A percentile compares a stretch with the other conserved stretches of the same genome.
Conservation (phyloP, 2,329 filamentous ascomycete species). For the Podosphaera leucotricha region DNA sequence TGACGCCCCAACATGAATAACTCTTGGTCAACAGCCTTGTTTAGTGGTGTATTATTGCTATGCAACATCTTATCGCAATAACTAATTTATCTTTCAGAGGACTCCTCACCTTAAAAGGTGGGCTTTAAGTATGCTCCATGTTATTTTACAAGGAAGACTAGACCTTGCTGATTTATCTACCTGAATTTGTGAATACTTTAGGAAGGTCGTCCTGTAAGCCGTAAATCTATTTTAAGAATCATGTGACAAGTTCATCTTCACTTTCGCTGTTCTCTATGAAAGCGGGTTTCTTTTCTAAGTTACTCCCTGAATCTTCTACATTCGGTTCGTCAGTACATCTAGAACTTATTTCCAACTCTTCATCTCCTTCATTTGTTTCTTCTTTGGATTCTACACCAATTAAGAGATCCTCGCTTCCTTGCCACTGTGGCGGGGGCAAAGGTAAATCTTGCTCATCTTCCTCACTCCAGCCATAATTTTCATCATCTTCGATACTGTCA, state of each 20-base stretch:
- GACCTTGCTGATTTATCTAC: too few relatives aligned
- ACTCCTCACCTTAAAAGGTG: too few relatives aligned
- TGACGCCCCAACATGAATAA: too few relatives aligned
- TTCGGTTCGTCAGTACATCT: not conserved
- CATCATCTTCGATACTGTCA: constrained; percentile 35
- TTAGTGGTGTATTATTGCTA: too few relatives aligned
- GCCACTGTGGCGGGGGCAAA: constrained; percentile 38
- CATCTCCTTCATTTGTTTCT: not conserved
- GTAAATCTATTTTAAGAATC: too few relatives aligned
- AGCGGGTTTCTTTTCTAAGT: not conserved
- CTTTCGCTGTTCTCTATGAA: constrained; percentile 1
- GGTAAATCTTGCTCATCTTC: constrained; percentile 38
- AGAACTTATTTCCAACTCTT: not conserved
- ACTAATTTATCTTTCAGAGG: too few relatives aligned
- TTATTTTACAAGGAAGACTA: too few relatives aligned
- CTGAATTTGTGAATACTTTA: too few relatives aligned
- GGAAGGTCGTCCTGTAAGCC: too few relatives aligned
- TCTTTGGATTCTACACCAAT: constrained; percentile 13
- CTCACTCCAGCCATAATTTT: constrained; percentile 51
- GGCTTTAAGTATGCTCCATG: too few relatives aligned
- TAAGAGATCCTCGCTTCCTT: constrained; percentile 40
- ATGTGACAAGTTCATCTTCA: not conserved
- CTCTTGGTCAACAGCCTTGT: too few relatives aligned
- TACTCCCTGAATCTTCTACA: not conserved
- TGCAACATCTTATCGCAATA: too few relatives aligned